phyloP scores from a whole-genome alignment of 75 land plant species.

The Cryptomeria japonica region DNA sequence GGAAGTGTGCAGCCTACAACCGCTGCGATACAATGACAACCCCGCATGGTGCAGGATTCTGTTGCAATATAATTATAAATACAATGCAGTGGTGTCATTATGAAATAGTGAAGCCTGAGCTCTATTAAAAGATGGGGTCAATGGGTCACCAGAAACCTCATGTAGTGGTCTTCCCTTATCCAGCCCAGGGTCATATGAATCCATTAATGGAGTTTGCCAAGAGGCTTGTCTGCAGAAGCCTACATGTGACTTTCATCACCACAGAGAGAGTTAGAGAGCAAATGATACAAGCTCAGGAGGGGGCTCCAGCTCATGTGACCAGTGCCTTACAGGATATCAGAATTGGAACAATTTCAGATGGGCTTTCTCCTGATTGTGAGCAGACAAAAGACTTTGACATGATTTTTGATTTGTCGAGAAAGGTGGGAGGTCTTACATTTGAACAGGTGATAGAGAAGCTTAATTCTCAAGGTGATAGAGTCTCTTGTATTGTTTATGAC shows the following conservation, averaged over 20 bases:
- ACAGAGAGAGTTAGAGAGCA: constrained; percentile 17
- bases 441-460: constrained; percentile 24
- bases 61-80: too few relatives aligned
- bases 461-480: too few relatives aligned
- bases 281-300: neutral
- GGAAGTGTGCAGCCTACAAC: too few relatives aligned
- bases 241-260: constrained; percentile 31
- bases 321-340: neutral
- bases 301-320: too few relatives aligned
- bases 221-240: constrained; percentile 7
- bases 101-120: too few relatives aligned
- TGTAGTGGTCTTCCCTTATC: constrained; percentile 23
- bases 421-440: neutral
- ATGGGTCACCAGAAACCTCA: constrained; percentile 4
- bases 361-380: neutral
- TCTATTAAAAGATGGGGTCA: too few relatives aligned
- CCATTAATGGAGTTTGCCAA: constrained; percentile 32
- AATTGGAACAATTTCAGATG: neutral
- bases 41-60: too few relatives aligned
- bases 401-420: too few relatives aligned
- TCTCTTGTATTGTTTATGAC: too few relatives aligned
- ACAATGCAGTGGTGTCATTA: too few relatives aligned
- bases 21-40: too few relatives aligned
- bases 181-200: constrained; percentile 34
- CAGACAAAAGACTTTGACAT: too few relatives aligned